Evolutionary conservation across 2,329 filamentous ascomycete species (phyloP).

Genomic region (Fusarium sp.): DNA sequence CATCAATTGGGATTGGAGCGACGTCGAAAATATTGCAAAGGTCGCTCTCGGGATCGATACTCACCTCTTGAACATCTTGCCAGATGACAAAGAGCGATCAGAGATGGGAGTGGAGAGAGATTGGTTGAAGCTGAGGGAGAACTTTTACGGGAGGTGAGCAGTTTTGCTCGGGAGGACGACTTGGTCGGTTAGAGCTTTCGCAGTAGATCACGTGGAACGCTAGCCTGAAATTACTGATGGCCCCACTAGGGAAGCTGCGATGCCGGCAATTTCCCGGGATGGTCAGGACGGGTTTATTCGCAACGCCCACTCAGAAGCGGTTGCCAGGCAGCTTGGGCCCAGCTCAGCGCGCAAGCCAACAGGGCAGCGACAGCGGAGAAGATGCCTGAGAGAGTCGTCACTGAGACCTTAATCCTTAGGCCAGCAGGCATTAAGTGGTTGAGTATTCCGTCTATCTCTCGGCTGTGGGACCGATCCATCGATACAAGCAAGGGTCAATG

Average conservation of each 20-base stretch:
- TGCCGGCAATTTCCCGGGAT: conserved; percentile 49
- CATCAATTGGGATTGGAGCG: conserved; percentile 57
- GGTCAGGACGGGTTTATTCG: conserved; percentile 44
- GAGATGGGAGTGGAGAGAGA: conserved; percentile 68
- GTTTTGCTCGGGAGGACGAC: conserved; percentile 59
- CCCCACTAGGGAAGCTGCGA: conserved; percentile 41
- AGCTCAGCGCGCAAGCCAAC: conserved; percentile 12
- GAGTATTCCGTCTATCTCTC: background rate
- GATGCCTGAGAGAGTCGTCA: conserved; percentile 19
- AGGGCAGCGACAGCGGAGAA: conserved; percentile 6
- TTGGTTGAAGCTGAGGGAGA: conserved; percentile 61
- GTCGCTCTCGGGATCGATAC: conserved; percentile 53
- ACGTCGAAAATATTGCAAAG: conserved; percentile 43
- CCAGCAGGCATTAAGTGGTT: conserved; percentile 5
- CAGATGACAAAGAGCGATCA: conserved; percentile 74
- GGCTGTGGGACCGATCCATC: background rate
- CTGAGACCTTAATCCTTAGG: conserved; percentile 12
- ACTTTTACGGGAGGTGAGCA: conserved; percentile 61
- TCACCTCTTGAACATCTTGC: conserved; percentile 87
- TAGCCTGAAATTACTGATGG: conserved; percentile 46
- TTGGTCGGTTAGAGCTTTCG: conserved; percentile 59
- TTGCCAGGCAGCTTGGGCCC: background rate
- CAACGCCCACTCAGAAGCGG: conserved; percentile 23
- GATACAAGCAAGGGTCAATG: conserved; percentile 4
- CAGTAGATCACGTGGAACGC: conserved; percentile 52